A percentile compares a stretch with the other conserved stretches of the same genome.
Evolutionary conservation across 2,329 filamentous ascomycete genomes (phyloP).

Genomic region (Atkinsonella texensis): DNA sequence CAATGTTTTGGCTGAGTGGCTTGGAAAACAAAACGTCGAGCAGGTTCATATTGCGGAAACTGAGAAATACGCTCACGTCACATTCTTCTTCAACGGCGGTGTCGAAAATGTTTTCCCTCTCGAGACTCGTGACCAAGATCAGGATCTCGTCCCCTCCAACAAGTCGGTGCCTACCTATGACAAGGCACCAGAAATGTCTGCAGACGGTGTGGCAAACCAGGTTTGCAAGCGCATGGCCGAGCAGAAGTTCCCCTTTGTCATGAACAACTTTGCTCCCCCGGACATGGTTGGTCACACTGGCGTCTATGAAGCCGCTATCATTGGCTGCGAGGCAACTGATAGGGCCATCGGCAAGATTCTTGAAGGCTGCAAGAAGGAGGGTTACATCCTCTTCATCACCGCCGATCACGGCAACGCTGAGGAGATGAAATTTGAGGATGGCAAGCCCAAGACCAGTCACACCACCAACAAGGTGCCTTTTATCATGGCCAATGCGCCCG

Average conservation of each 20-base stretch:
- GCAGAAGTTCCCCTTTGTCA: constrained; percentile 86
- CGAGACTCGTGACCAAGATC: constrained; percentile 75
- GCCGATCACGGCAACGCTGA: constrained; percentile 96
- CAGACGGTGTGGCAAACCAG: constrained; percentile 78
- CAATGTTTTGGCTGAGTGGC: constrained; percentile 96
- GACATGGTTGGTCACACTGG: constrained; percentile 99
- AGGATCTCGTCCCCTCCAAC: constrained; percentile 74
- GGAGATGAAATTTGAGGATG: constrained; percentile 95
- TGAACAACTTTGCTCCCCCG: constrained; percentile 99
- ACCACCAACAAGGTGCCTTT: constrained; percentile 97
- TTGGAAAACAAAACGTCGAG: constrained; percentile 76
- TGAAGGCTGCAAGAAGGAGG: constrained; percentile 85
- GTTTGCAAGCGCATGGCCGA: constrained; percentile 77
- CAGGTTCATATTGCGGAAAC: constrained; percentile 98
- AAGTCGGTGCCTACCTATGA: constrained; percentile 89
- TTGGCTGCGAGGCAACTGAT: constrained; percentile 78
- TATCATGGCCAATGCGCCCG: constrained; percentile 92
- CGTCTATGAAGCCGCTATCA: constrained; percentile 86
- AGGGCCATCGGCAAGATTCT: constrained; percentile 87
- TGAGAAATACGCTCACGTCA: constrained; percentile 98
- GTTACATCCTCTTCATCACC: constrained; percentile 90
- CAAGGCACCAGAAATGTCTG: constrained; percentile 90
- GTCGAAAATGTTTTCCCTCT: constrained; percentile 92
- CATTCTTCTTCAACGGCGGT: constrained; percentile 99
- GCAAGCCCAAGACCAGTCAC: constrained; percentile 95